These are phyloP conservation scores for Syncephalastrum sp. DNA, from an alignment of 371 early-diverging fungal genomes.

Conservation along the genomic window DNA sequence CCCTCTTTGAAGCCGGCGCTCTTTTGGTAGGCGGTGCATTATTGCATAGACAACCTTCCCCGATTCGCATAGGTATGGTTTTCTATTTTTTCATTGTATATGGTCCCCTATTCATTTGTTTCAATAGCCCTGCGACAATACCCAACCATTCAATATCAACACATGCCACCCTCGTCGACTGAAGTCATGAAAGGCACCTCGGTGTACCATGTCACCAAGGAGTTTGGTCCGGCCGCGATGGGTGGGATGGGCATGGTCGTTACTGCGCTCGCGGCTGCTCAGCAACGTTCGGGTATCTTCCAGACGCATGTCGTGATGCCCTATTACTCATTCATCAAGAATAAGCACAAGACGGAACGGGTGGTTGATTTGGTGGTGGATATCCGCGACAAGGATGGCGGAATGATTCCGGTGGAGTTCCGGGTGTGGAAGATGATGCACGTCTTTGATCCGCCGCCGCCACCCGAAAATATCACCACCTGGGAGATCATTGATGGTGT, in stretches of 20 bases:
- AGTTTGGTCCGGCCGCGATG: conserved; percentile 57
- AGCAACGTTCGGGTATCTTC: conserved; percentile 46
- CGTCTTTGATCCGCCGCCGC: conserved; percentile 33
- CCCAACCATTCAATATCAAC: conserved; percentile 50
- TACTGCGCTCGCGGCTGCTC: conserved; percentile 62
- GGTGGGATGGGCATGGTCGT: conserved; percentile 61
- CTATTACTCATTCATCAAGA: conserved; percentile 54
- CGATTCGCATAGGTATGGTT: conserved; percentile 54
- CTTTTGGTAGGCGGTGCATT: conserved; percentile 37
- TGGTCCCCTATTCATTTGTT: conserved; percentile 8
- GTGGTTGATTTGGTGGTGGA: conserved; percentile 44
- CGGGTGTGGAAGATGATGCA: conserved; percentile 48
- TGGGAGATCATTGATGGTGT: conserved; percentile 28
- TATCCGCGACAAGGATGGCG: conserved; percentile 48
- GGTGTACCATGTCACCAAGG: conserved; percentile 61
- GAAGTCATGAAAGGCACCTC: conserved; percentile 38
- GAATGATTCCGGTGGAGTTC: conserved; percentile 42
- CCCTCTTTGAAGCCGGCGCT: conserved; percentile 32
- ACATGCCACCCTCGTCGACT: conserved; percentile 21
- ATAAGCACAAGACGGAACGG: conserved; percentile 28
- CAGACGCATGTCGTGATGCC: conserved; percentile 63
- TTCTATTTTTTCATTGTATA: conserved; percentile 1
- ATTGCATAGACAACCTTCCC: conserved; percentile 38
- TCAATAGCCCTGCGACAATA: conserved; percentile 39
- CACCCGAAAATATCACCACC: conserved; percentile 19